Base-by-base conservation (phyloP, 768 basidiomycete species). In the Paxillus ammoniavirescens region DNA sequence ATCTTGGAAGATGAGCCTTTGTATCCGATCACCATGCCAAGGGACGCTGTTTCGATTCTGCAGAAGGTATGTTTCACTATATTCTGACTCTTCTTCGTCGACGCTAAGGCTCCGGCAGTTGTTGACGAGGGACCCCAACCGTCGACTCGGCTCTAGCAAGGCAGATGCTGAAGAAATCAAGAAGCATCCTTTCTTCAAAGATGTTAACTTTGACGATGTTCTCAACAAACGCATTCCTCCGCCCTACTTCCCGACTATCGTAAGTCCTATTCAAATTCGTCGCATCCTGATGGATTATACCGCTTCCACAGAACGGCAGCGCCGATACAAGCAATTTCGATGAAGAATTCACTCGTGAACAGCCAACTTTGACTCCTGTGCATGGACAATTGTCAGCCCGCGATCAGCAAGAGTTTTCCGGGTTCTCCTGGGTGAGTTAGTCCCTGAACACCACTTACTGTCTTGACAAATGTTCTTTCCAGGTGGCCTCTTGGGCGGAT, bases 11-110 rank as follows among this genome's bases (percentile, higher is more conserved):
- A 99, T 65, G 97, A 98, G 69, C 96, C 95, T 26, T 69, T 99
- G 56, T 99, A 98, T 73, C 97, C 97, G 2, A 98, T 99, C 61
- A 98, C 97, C 6, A 99, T 99, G 97, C 97, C 95, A 8, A 81
- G 93, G 49, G 96, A 98, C 63, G 94, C 94, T 7, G 95, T 98
- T 42, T 93, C 93, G 17, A 90, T 98, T 58, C 66, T 99, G 52
- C 94, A 97, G 67, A 94, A 94, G 81, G 95, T 93, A 60, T 50
- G 18, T 8, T 70, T 28, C 13, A 21, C 10, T 31, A 18, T 7
- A 10, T 41, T 46, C 28, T 43, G 17, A 36, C 35, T 33, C 42
- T 33, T 23, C 14, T 9, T 41, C 8, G 43, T 41, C 31, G 40
- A 55, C 38, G 49, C 30, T 65, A 38, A 57, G 23, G 2, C 42